These are phyloP conservation scores for Omphalea diandra DNA, from an alignment of 441 rosid species.

Conservation along the genomic window DNA sequence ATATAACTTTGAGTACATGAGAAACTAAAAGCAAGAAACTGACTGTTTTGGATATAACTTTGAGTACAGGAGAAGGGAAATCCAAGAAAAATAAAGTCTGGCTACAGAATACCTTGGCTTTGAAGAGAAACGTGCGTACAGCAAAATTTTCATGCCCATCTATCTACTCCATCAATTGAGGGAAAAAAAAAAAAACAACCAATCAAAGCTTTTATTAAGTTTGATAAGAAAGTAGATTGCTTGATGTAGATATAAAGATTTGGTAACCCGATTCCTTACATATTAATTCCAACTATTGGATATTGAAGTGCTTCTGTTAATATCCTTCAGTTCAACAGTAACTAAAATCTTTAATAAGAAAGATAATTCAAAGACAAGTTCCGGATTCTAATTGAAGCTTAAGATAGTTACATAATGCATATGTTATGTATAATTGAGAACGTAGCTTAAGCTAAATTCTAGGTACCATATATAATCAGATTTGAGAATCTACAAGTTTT, in stretches of 20 bases:
- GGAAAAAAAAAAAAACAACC: background rate
- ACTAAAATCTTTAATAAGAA: background rate
- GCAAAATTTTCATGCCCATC: constrained; percentile 22
- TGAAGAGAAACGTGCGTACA: constrained; percentile 38
- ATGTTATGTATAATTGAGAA: background rate
- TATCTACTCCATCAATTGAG: constrained; percentile 11
- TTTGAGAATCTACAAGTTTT: constrained; percentile 10
- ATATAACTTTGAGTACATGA: too few relatives aligned
- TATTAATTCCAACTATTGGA: constrained; percentile 11
- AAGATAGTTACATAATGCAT: too few relatives aligned
- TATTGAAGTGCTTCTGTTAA: too few relatives aligned
- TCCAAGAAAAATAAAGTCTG: constrained; percentile 10
- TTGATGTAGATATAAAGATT: constrained; percentile 28
- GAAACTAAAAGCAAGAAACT: too few relatives aligned
- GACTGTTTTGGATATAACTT: constrained; percentile 26
- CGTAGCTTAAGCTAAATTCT: background rate
- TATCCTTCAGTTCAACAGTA: background rate
- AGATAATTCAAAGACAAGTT: background rate
- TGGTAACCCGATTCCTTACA: background rate
- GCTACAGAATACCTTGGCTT: constrained; percentile 44
- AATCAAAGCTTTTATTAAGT: constrained; percentile 4
- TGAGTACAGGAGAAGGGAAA: constrained; percentile 47
- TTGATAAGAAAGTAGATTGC: constrained; percentile 25
- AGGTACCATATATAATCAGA: background rate
- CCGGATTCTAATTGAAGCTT: background rate